Evolutionary conservation across 768 basidiomycete genomes (phyloP).

Genomic region (Phanerochaete carnosa): DNA sequence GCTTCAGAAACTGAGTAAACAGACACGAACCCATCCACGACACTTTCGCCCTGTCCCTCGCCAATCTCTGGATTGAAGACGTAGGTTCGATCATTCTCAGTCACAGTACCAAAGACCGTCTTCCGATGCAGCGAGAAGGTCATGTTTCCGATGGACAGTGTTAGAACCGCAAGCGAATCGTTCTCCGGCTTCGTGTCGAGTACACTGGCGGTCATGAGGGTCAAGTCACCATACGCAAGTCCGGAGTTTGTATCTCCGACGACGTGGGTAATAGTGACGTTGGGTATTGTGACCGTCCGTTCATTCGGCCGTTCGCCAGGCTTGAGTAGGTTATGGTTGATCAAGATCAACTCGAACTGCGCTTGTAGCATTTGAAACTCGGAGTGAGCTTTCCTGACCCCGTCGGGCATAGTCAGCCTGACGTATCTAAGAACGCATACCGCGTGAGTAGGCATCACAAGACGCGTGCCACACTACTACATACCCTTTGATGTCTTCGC

Average conservation of each 20-base stretch:
- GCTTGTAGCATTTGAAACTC: slow-evolving; percentile 11
- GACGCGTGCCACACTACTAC: neutral
- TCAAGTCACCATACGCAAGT: neutral
- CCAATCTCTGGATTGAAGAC: slow-evolving; percentile 19
- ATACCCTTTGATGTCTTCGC: slow-evolving; percentile 11
- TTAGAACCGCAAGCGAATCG: slow-evolving; percentile 5
- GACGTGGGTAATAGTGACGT: neutral
- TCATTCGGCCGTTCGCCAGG: neutral
- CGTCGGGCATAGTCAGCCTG: slow-evolving; percentile 7
- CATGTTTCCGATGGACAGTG: slow-evolving; percentile 14
- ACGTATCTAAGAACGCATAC: slow-evolving; percentile 5
- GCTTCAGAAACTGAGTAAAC: neutral
- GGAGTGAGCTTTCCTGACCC: slow-evolving; percentile 5
- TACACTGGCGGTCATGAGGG: neutral
- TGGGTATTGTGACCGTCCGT: slow-evolving; percentile 6
- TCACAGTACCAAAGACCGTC: slow-evolving; percentile 20
- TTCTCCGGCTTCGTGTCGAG: neutral
- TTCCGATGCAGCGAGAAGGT: slow-evolving; percentile 18
- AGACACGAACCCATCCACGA: neutral
- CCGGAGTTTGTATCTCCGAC: neutral
- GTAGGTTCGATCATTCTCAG: slow-evolving; percentile 18
- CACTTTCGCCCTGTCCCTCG: slow-evolving; percentile 10
- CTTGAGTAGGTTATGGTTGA: slow-evolving; percentile 20
- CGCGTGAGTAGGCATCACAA: neutral
- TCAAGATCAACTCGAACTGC: slow-evolving; percentile 20